These are phyloP conservation scores for Aspergillus sp. DNA, from an alignment of 2,329 filamentous ascomycete genomes.

Conservation along the genomic window DNA sequence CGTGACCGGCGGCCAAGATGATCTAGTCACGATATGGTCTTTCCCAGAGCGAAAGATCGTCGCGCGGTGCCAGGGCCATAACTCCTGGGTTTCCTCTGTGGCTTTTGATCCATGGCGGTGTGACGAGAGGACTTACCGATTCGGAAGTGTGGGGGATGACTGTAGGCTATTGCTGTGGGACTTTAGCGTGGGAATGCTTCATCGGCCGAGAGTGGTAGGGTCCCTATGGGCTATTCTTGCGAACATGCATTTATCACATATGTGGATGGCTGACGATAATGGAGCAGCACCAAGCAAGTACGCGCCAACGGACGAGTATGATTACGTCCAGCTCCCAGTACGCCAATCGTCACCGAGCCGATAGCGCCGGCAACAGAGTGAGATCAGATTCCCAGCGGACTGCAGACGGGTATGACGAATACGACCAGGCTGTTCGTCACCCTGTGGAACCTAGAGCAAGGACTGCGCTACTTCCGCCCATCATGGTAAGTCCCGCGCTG, in stretches of 20 bases:
- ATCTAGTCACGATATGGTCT: constrained; percentile 94
- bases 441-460: constrained; percentile 79
- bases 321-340: constrained; percentile 25
- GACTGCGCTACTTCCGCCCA: constrained; percentile 84
- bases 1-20: constrained; percentile 91
- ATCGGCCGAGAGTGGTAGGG: constrained; percentile 80
- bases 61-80: constrained; percentile 89
- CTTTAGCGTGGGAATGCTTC: constrained; percentile 95
- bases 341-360: constrained; percentile 61
- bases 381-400: constrained; percentile 71
- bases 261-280: constrained; percentile 9
- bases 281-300: constrained; percentile 32
- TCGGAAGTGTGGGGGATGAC: constrained; percentile 94
- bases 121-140: constrained; percentile 91
- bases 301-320: constrained; percentile 40
- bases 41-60: constrained; percentile 79
- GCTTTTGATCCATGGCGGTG: constrained; percentile 97
- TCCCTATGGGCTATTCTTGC: constrained; percentile 8
- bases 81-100: constrained; percentile 91
- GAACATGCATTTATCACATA: neutral
- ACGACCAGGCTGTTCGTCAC: constrained; percentile 67
- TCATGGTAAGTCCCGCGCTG: constrained; percentile 63
- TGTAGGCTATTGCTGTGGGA: constrained; percentile 91
- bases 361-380: constrained; percentile 59
- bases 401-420: constrained; percentile 37